Percentiles rank a stretch among this genome's conserved stretches.
Evolutionary conservation across 352 stramenopile genomes (phyloP).

Genomic region (Thalassiosira pacifica): DNA sequence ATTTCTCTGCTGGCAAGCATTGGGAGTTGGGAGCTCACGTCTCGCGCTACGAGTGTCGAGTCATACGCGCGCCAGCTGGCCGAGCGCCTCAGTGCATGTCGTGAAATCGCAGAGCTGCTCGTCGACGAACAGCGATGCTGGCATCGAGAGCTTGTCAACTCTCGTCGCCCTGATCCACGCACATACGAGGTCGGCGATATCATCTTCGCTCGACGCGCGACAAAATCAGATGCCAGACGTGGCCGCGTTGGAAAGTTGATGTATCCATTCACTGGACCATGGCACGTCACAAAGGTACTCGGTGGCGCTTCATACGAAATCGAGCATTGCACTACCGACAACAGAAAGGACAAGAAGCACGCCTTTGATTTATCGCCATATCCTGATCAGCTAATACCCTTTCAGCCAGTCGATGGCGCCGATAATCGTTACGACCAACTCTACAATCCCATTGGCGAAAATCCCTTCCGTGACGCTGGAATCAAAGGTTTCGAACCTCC

Average conservation of each 20-base stretch:
- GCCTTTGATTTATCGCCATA: constrained; percentile 20
- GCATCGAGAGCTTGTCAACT: constrained; percentile 1
- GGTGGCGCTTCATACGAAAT: background rate
- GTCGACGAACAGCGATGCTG: background rate
- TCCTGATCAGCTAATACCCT: constrained; percentile 22
- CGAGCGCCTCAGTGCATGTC: background rate
- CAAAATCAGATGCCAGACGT: too few relatives aligned
- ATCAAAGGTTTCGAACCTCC: background rate
- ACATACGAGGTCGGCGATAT: too few relatives aligned
- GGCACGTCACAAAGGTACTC: background rate
- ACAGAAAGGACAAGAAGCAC: too few relatives aligned
- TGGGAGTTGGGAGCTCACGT: too few relatives aligned
- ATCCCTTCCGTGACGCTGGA: too few relatives aligned
- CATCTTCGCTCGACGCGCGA: too few relatives aligned
- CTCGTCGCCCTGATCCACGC: background rate
- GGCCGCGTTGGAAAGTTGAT: too few relatives aligned
- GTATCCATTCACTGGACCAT: constrained; percentile 3
- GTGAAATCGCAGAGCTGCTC: background rate
- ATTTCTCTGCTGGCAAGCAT: background rate
- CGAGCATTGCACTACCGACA: background rate
- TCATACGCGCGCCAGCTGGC: background rate
- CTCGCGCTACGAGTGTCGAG: background rate
- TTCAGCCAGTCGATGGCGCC: constrained; percentile 16
- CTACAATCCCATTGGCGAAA: constrained; percentile 23
- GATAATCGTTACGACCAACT: constrained; percentile 33